Base-by-base conservation (phyloP, 257 asterid genomes). In the Capsicum pubescens region DNA sequence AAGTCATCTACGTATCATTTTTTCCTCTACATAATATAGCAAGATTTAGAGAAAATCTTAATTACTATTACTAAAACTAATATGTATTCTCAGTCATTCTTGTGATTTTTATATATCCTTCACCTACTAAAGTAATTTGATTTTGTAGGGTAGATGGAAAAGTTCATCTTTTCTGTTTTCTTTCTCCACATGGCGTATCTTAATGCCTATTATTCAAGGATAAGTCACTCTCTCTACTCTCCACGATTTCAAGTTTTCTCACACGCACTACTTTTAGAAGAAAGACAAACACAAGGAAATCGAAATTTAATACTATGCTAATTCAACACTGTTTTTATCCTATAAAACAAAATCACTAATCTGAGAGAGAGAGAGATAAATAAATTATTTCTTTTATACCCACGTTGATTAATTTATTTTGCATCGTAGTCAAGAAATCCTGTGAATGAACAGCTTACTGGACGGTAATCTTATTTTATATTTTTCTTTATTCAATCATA, bases 341-440 rank as follows among this genome's bases (percentile, higher is more conserved):
- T 44, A 26, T 0, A 44, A n/a, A n/a, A 71, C 79, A 71, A 71
- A 71, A 9, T 46, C 36, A 46, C 9, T 46, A n/a, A 71, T 44
- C 39, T 10, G 11, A 39, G 5, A 44, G 6, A 19, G 39, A n/a
- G 10, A 19, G 42, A 26, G 7, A 2, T 9, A 10, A 48, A 74
- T 74, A 17, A 50, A 11, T 11, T 48, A 74, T 11, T 19, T 48
- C 12, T 72, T 46, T 17, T 10, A 2, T n/a, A 5, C 17, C 54
- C 80, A 72, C 35, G 79, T 44, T 71, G 79, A 71, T 44, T 17
- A 5, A 5, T 71, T 44, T 17, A n/a, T 72, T 72, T 69, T 42
- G 35, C 55, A 69, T 39, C 35, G 2, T 69, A 4, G 5, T 17
- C 78, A 42, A 9, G 15, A 39, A 14, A 68, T 68, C 78, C 4